A percentile compares a stretch with the other conserved stretches of the same genome.
Conservation (phyloP, 306 rosid genomes). For the Vicia faba region DNA sequence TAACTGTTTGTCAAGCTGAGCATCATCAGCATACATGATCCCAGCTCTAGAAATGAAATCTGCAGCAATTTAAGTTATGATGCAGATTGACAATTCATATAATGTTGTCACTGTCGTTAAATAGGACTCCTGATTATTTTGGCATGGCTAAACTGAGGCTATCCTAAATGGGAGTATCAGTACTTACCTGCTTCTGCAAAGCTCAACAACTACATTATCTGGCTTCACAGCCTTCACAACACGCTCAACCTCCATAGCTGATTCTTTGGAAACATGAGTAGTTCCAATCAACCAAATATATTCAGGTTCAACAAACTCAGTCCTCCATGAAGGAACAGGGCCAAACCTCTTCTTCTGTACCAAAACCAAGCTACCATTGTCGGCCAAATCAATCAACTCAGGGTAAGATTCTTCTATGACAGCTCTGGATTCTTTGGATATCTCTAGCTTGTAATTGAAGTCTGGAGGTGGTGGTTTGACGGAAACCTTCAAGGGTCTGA, state of each 20-base stretch:
- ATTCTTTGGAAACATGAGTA: slow-evolving; percentile 58
- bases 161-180: background rate
- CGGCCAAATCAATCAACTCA: slow-evolving; percentile 73
- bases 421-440: slow-evolving; percentile 54
- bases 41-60: slow-evolving; percentile 92
- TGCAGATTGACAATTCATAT: slow-evolving; percentile 46
- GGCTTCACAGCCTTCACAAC: slow-evolving; percentile 67
- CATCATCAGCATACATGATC: slow-evolving; percentile 73
- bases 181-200: slow-evolving; percentile 90
- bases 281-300: slow-evolving; percentile 76
- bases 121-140: too few relatives aligned
- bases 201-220: slow-evolving; percentile 84
- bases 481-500: slow-evolving; percentile 50
- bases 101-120: too few relatives aligned
- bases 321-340: slow-evolving; percentile 77
- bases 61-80: slow-evolving; percentile 63
- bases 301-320: slow-evolving; percentile 76
- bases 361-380: slow-evolving; percentile 72
- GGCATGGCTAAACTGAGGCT: too few relatives aligned
- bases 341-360: slow-evolving; percentile 72
- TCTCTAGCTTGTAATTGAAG: slow-evolving; percentile 70
- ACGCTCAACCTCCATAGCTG: slow-evolving; percentile 71
- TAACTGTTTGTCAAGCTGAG: slow-evolving; percentile 55
- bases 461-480: slow-evolving; percentile 66
- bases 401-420: slow-evolving; percentile 68